phyloP scores from a whole-genome alignment of 768 basidiomycete species.

The Dioszegia crocea region DNA sequence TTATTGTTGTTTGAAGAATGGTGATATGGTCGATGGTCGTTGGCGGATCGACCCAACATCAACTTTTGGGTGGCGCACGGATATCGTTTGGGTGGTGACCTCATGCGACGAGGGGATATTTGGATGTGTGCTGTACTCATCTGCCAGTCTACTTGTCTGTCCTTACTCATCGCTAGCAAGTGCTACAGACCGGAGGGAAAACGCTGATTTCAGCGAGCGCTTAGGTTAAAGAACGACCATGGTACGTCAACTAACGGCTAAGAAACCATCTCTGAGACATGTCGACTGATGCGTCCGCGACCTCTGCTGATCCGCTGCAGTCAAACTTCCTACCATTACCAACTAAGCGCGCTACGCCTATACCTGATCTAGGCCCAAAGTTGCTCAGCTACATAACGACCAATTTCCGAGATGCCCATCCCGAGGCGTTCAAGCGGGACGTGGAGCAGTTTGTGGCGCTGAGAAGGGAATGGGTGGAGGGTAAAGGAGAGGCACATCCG shows the following conservation, averaged over 20 bases:
- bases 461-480: slow-evolving; percentile 59
- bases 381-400: slow-evolving; percentile 64
- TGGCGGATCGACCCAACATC: too few relatives aligned
- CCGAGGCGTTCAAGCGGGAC: slow-evolving; percentile 78
- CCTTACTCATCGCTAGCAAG: too few relatives aligned
- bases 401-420: slow-evolving; percentile 66
- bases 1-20: too few relatives aligned
- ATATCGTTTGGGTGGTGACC: background rate
- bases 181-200: too few relatives aligned
- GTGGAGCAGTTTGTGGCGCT: slow-evolving; percentile 66
- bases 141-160: too few relatives aligned
- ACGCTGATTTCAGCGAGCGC: too few relatives aligned
- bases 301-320: slow-evolving; percentile 14
- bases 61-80: slow-evolving; percentile 10
- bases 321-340: slow-evolving; percentile 49
- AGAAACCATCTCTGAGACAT: too few relatives aligned
- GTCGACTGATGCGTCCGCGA: too few relatives aligned
- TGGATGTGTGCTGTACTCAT: too few relatives aligned
- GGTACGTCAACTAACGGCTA: too few relatives aligned
- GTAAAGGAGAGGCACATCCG: slow-evolving; percentile 55
- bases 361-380: slow-evolving; percentile 34
- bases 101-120: background rate
- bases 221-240: too few relatives aligned
- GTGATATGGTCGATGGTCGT: too few relatives aligned
- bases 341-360: slow-evolving; percentile 40